Conservation (phyloP, 768 basidiomycete genomes). For the Panaeolus papilionaceus region DNA sequence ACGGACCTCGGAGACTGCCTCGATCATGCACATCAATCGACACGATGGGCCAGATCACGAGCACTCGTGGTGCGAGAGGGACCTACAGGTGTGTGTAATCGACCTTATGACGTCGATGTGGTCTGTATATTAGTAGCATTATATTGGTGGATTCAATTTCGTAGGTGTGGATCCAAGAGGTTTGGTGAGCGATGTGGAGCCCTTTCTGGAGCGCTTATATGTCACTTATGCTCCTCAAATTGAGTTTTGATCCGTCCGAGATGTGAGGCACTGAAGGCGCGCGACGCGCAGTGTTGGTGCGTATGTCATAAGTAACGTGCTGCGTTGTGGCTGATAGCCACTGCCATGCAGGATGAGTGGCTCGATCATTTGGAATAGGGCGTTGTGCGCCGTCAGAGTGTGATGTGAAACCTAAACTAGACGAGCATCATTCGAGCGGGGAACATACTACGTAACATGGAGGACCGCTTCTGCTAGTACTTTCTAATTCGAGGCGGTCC, state of each 20-base stretch:
- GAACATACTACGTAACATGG: no score
- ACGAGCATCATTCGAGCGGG: neutral
- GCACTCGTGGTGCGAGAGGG: neutral
- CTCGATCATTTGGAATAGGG: neutral
- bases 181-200: no score
- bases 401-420: neutral
- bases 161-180: no score
- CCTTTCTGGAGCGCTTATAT: neutral
- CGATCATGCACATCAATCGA: neutral
- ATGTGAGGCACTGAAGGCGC: neutral
- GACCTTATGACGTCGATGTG: neutral
- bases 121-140: no score
- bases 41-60: neutral
- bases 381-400: neutral
- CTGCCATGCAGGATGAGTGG: neutral
- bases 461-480: no score
- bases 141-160: no score
- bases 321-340: neutral
- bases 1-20: slow-evolving; percentile 11
- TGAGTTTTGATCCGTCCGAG: neutral
- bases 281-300: neutral
- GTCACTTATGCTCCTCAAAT: neutral
- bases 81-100: neutral
- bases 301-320: neutral
- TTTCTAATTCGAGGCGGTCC: no score